A percentile compares a stretch with the other conserved stretches of the same genome.
Conservation (phyloP, 2,329 filamentous ascomycete species). For the Aureobasidium sp. region DNA sequence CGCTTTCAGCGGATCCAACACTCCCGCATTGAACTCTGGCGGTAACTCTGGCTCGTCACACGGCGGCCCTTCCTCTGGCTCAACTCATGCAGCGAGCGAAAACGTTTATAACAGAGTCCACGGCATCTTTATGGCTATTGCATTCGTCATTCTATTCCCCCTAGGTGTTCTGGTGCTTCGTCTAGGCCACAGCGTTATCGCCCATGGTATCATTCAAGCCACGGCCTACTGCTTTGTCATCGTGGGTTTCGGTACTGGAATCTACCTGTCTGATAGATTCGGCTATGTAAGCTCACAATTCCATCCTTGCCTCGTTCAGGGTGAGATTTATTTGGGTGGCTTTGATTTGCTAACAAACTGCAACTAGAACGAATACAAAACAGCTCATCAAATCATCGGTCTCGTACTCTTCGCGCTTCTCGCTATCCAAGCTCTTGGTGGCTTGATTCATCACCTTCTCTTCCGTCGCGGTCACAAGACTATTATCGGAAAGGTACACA, state of each 20-base stretch:
- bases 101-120: conserved; percentile 16
- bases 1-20: conserved; percentile 16
- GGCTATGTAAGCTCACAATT: conserved; percentile 21
- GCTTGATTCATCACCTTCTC: conserved; percentile 31
- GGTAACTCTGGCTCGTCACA: conserved; percentile 1
- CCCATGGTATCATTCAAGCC: conserved; percentile 34
- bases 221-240: conserved; percentile 30
- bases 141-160: conserved; percentile 30
- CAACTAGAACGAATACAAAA: conserved; percentile 31
- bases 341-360: not conserved
- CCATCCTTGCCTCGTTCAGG: not conserved
- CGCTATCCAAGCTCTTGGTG: conserved; percentile 30
- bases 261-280: conserved; percentile 34
- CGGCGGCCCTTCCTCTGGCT: conserved; percentile 8
- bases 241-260: conserved; percentile 33
- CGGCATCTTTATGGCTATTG: conserved; percentile 26
- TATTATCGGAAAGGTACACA: conserved; percentile 45
- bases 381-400: conserved; percentile 41
- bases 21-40: not conserved
- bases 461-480: conserved; percentile 32
- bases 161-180: conserved; percentile 29
- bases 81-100: not conserved
- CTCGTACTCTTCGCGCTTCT: conserved; percentile 30
- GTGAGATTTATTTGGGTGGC: not conserved
- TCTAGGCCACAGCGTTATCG: conserved; percentile 30